Conservation (phyloP, 257 asterid genomes). For the Solanum peruvianum region DNA sequence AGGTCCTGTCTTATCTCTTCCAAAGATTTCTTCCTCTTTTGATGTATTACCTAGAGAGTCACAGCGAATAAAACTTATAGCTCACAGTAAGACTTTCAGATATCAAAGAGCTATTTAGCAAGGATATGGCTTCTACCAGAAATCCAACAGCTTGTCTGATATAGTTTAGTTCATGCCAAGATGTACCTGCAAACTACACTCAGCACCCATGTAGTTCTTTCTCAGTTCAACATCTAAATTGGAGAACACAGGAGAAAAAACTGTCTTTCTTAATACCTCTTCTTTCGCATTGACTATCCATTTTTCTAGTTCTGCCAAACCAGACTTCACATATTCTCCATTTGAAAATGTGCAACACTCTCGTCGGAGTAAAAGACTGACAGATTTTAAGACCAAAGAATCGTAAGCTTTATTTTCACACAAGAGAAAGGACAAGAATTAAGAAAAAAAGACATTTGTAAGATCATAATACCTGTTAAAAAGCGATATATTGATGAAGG, state of each 20-base stretch:
- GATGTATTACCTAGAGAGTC: slow-evolving; percentile 78
- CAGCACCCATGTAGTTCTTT: background rate
- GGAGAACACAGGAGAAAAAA: background rate
- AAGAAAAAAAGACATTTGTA: background rate
- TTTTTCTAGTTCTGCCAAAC: slow-evolving; percentile 92
- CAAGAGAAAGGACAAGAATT: background rate
- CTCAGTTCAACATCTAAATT: background rate
- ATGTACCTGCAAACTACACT: slow-evolving; percentile 90
- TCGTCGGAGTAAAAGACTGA: slow-evolving; percentile 91
- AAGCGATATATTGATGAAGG: slow-evolving; percentile 88
- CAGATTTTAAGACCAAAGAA: background rate
- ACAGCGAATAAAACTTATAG: slow-evolving; percentile 2
- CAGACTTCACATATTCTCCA: slow-evolving; percentile 98
- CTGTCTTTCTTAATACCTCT: slow-evolving; percentile 44
- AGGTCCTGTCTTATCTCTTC: slow-evolving; percentile 95
- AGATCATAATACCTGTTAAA: slow-evolving; percentile 62
- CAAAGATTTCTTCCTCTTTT: slow-evolving; percentile 85
- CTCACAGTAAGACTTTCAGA: background rate
- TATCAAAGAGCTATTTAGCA: background rate
- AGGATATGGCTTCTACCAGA: slow-evolving; percentile 43
- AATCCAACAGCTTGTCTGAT: slow-evolving; percentile 99
- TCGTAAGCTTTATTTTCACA: background rate
- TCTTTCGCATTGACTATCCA: slow-evolving; percentile 88
- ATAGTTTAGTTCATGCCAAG: slow-evolving; percentile 96
- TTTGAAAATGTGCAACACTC: slow-evolving; percentile 96